These are phyloP conservation scores for Lactuca saligna DNA, from an alignment of 129 eudicot species.

Conservation along the genomic window DNA sequence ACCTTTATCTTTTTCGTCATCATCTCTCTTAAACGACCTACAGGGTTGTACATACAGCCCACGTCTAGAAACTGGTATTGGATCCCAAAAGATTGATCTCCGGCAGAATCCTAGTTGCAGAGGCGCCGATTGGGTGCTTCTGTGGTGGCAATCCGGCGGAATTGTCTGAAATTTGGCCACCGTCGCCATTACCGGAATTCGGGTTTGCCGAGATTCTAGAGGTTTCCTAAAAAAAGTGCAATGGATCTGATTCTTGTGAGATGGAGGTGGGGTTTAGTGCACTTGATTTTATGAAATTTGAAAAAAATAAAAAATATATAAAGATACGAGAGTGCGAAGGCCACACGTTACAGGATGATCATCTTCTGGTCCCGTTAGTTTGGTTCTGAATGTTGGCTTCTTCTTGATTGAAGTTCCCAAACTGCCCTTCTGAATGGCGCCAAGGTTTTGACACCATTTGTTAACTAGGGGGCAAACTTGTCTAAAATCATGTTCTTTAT, in stretches of 20 bases:
- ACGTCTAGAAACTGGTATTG: slow-evolving; percentile 36
- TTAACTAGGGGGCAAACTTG: slow-evolving; percentile 19
- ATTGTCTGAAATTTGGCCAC: slow-evolving; percentile 47
- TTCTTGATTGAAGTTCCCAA: slow-evolving; percentile 10
- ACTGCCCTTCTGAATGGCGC: slow-evolving; percentile 22
- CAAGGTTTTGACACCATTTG: slow-evolving; percentile 26
- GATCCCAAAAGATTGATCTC: slow-evolving; percentile 32
- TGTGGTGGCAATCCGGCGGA: slow-evolving; percentile 38
- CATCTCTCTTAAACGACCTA: slow-evolving; percentile 44
- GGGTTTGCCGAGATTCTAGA: slow-evolving; percentile 16
- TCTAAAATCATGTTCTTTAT: not conserved
- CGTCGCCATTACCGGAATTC: slow-evolving; percentile 38
- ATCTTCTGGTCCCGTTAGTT: slow-evolving; percentile 33
- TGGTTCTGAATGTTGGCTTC: slow-evolving; percentile 11
- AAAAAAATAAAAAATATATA: slow-evolving; percentile 8
- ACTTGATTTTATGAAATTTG: not conserved
- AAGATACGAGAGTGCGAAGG: slow-evolving; percentile 51
- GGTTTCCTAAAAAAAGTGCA: slow-evolving; percentile 3
- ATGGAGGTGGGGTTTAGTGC: not conserved
- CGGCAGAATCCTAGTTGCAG: slow-evolving; percentile 34
- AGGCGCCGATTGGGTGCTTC: slow-evolving; percentile 40
- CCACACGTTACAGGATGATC: slow-evolving; percentile 75
- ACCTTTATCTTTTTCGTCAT: slow-evolving; percentile 16
- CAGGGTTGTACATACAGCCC: slow-evolving; percentile 46
- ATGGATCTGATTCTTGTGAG: slow-evolving; percentile 7